Base-by-base conservation (phyloP, 768 basidiomycete species). In the Ramaria rubella region DNA sequence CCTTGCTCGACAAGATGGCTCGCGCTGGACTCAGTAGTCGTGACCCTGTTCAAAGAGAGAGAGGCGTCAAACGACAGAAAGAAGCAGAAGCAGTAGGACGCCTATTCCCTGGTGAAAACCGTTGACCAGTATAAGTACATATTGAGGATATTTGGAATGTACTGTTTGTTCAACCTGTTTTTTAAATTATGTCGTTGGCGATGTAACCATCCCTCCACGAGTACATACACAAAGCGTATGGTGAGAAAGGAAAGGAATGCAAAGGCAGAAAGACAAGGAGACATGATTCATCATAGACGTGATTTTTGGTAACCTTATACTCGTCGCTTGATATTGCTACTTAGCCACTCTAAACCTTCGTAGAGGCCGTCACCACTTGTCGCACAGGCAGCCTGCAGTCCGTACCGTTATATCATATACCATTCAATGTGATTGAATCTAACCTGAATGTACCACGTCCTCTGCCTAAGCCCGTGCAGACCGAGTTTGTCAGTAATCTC, bases 401-500 rank as follows among this genome's bases (percentile, higher is more conserved):
- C 27, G 55, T 55, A 60, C 60, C 58, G n/a, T 5, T 14, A 42
- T 52, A 27, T 60, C n/a, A 14, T 36, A 42, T 45, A 7, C 19
- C 61, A 61, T 54, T 54, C 58, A 52, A 40, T 58, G 53, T 29
- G 26, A 34, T 7, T 21, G 30, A 33, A 42, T 26, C 45, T 62
- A 57, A 88, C 90, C 83, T 93, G 90, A 64, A 97, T 95, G 72
- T 91, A 95, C 96, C 96, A 99, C 60, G 89, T 92, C 75, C 96
- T 80, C 78, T 97, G 90, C 70, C 94, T 87, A 66, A 99, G 85
- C 52, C 92, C 90, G 69, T 98, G 95, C 52, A 99, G 88, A 60
- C 96, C 95, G 65, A 99, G 92, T 74, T 98, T 98, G 76, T 99
- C 96, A 58, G 96, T 98, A 68, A 99, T 96, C 75, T 99, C 96